These are phyloP conservation scores for Eucalyptus guilfoylei DNA, from an alignment of 345 rosid species.

Conservation along the genomic window DNA sequence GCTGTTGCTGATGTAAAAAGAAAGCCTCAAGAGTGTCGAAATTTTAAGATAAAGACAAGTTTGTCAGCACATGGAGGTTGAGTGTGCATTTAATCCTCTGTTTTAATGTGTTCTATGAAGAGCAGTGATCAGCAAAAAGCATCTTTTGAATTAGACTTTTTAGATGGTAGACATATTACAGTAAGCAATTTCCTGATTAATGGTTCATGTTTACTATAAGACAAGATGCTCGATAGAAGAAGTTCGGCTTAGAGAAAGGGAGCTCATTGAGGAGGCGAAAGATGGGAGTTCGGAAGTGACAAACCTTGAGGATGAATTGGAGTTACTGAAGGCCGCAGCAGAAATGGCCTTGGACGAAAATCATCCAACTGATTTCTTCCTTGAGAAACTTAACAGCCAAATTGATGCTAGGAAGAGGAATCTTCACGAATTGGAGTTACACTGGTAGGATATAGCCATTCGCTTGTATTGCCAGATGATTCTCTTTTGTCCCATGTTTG, in stretches of 20 bases:
- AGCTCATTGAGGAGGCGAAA: constrained; percentile 20
- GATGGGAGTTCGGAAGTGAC: constrained; percentile 23
- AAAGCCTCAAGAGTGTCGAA: background rate
- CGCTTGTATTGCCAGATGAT: background rate
- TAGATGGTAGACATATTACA: background rate
- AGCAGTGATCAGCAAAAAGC: background rate
- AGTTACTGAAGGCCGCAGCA: constrained; percentile 38
- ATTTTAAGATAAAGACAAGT: background rate
- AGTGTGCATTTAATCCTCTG: background rate
- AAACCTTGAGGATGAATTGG: constrained; percentile 40
- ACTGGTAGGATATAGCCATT: constrained; percentile 30
- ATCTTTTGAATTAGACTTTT: background rate
- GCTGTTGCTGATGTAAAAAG: background rate
- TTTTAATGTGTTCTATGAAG: background rate
- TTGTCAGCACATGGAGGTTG: background rate
- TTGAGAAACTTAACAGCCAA: constrained; percentile 36
- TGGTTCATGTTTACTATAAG: background rate
- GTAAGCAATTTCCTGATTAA: background rate
- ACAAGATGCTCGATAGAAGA: constrained; percentile 1
- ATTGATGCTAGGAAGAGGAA: constrained; percentile 20
- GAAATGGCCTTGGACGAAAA: constrained; percentile 40
- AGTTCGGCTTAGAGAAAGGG: constrained; percentile 16
- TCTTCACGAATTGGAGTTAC: constrained; percentile 26
- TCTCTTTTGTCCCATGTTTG: background rate
- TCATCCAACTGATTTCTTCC: constrained; percentile 30